Conservation (phyloP, 2,329 filamentous ascomycete genomes). For the Coleophoma cylindrospora region DNA sequence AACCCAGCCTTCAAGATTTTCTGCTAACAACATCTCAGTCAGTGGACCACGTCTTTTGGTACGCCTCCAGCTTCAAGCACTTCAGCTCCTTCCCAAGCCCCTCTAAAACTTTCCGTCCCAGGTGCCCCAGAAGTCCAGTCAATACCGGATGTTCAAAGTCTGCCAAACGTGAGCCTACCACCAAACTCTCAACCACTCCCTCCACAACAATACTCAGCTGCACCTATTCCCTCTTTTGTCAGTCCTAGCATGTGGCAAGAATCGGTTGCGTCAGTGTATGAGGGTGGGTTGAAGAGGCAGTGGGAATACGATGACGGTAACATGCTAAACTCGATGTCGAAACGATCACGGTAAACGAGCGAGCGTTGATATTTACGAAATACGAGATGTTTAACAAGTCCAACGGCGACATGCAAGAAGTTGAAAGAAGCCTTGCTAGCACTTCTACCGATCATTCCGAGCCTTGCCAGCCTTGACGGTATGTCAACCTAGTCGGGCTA, state of each 20-base stretch:
- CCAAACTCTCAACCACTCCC: constrained; percentile 41
- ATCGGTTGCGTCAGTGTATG: constrained; percentile 64
- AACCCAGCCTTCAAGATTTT: background rate
- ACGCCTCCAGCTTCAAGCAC: constrained; percentile 23
- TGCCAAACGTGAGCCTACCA: constrained; percentile 40
- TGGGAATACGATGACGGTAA: constrained; percentile 42
- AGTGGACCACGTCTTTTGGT: constrained; percentile 90
- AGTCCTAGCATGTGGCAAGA: constrained; percentile 72
- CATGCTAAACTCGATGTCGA: constrained; percentile 13
- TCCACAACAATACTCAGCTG: constrained; percentile 46
- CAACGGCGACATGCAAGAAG: no score
- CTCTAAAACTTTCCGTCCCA: constrained; percentile 28
- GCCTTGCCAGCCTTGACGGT: no score
- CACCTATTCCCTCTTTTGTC: constrained; percentile 53
- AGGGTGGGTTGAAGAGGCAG: constrained; percentile 55
- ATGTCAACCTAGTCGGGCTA: no score
- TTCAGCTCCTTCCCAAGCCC: constrained; percentile 26
- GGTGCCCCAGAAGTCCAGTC: constrained; percentile 43
- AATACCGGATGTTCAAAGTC: constrained; percentile 39
- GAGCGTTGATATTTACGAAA: background rate
- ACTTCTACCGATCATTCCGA: no score
- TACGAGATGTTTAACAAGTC: no score
- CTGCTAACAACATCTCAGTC: constrained; percentile 43
- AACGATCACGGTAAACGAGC: constrained; percentile 19
- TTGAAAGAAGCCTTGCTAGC: no score